These are phyloP conservation scores for Mediolabrus comicus DNA, from an alignment of 108 stramenopile species.

Conservation along the genomic window DNA sequence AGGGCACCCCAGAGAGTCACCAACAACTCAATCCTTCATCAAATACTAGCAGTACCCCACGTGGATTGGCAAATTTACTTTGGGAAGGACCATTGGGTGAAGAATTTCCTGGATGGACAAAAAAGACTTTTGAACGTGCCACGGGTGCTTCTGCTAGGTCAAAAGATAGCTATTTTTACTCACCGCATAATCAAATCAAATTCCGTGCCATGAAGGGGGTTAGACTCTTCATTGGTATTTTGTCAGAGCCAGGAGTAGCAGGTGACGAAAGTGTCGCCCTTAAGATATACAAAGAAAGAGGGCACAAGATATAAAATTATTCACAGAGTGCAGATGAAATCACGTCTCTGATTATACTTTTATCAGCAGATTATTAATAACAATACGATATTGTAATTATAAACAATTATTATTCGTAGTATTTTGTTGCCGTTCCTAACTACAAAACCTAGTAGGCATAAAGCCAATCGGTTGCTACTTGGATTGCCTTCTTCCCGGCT, in stretches of 20 bases:
- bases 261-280: constrained; percentile 16
- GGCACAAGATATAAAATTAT: background rate
- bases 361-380: too few species aligned
- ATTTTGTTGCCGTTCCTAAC: background rate
- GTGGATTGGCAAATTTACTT: background rate
- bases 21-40: background rate
- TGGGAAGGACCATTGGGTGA: background rate
- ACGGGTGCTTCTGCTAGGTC: constrained; percentile 3
- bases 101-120: constrained; percentile 18
- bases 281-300: constrained; percentile 14
- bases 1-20: background rate
- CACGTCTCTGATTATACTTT: background rate
- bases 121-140: constrained; percentile 14
- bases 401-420: background rate
- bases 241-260: constrained; percentile 6
- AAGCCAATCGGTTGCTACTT: background rate
- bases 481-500: background rate
- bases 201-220: constrained; percentile 19
- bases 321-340: background rate
- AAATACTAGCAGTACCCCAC: constrained; percentile 4
- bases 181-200: constrained; percentile 16
- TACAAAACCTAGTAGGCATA: background rate
- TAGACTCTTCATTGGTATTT: constrained; percentile 5
- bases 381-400: background rate
- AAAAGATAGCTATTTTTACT: constrained; percentile 22